A percentile compares a stretch with the other conserved stretches of the same genome.
Evolutionary conservation across 2,329 filamentous ascomycete genomes (phyloP).

Genomic region (Furcasterigmium furcatum): DNA sequence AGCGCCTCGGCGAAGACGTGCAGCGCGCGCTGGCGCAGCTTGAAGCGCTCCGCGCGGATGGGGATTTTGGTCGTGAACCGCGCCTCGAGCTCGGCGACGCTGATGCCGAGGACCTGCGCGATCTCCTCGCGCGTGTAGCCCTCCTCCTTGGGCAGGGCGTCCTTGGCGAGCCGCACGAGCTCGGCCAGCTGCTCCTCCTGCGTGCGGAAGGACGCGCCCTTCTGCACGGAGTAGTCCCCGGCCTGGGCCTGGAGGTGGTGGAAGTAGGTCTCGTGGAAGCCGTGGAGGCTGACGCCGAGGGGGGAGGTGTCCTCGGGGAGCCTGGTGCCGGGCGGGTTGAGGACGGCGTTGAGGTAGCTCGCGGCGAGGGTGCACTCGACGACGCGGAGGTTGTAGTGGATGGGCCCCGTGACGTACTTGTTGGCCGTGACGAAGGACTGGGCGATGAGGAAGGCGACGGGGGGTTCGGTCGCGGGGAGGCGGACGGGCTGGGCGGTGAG

Average conservation of each 20-base stretch:
- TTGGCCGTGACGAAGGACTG: slow-evolving; percentile 93
- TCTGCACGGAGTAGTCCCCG: slow-evolving; percentile 3
- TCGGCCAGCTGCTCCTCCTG: slow-evolving; percentile 68
- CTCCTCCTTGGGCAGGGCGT: slow-evolving; percentile 71
- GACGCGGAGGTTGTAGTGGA: slow-evolving; percentile 95
- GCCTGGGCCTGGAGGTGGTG: slow-evolving; percentile 40
- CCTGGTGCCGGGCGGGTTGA: slow-evolving; percentile 52
- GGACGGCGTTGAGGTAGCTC: slow-evolving; percentile 56
- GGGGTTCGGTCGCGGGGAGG: slow-evolving; percentile 77
- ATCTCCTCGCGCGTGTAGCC: slow-evolving; percentile 90
- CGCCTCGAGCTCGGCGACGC: slow-evolving; percentile 67
- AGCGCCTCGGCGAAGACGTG: slow-evolving; percentile 91
- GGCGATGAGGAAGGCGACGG: slow-evolving; percentile 88
- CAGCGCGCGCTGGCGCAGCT: slow-evolving; percentile 79
- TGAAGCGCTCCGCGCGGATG: slow-evolving; percentile 83
- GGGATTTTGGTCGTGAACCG: slow-evolving; percentile 86
- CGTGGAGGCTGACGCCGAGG: slow-evolving; percentile 76
- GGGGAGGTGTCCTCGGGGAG: slow-evolving; percentile 79
- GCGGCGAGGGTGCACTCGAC: slow-evolving; percentile 93
- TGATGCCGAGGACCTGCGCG: slow-evolving; percentile 65
- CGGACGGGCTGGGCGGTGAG: slow-evolving; percentile 75
- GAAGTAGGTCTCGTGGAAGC: slow-evolving; percentile 84
- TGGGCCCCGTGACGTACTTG: slow-evolving; percentile 89
- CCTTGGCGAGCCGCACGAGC: slow-evolving; percentile 65
- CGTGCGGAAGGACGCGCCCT: slow-evolving; percentile 23